Percentiles rank a stretch among this genome's conserved stretches.
Conservation (phyloP, 495 filamentous ascomycete species). For the Penicillium lividum region DNA sequence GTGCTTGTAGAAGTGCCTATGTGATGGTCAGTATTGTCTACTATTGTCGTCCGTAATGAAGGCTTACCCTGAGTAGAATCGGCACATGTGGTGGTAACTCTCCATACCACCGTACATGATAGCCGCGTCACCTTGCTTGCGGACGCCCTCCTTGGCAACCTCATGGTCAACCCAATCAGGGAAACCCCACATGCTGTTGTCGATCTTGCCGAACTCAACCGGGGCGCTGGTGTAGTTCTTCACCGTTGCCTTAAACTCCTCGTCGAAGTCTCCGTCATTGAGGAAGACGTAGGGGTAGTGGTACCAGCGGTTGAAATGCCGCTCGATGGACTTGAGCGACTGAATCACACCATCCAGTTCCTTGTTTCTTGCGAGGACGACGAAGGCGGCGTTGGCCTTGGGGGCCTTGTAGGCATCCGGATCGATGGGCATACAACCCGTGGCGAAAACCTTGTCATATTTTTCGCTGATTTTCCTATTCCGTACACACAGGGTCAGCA, state of each 20-base stretch:
- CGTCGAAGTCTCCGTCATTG: constrained; percentile 96
- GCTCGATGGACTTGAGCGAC: constrained; percentile 95
- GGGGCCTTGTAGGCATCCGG: constrained; percentile 61
- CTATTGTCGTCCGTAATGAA: neutral
- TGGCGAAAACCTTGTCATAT: constrained; percentile 93
- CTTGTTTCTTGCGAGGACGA: constrained; percentile 95
- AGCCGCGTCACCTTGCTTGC: constrained; percentile 92
- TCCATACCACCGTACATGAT: constrained; percentile 99
- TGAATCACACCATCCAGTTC: constrained; percentile 94
- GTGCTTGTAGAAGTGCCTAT: constrained; percentile 96
- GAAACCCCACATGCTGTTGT: constrained; percentile 89
- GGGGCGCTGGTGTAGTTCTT: constrained; percentile 81
- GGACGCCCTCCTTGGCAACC: constrained; percentile 91
- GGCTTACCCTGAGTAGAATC: constrained; percentile 94
- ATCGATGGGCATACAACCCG: constrained; percentile 67
- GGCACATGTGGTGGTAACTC: constrained; percentile 97
- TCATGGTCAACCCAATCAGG: constrained; percentile 94
- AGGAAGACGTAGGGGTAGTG: constrained; percentile 99
- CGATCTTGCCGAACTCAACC: constrained; percentile 95
- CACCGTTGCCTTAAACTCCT: constrained; percentile 85
- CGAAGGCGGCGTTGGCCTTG: constrained; percentile 90
- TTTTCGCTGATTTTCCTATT: constrained; percentile 94
- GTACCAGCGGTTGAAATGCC: constrained; percentile 99
- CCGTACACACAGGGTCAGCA: neutral
- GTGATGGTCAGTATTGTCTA: constrained; percentile 17